phyloP scores from a whole-genome alignment of 257 asterid species.

The Lycium barbarum region DNA sequence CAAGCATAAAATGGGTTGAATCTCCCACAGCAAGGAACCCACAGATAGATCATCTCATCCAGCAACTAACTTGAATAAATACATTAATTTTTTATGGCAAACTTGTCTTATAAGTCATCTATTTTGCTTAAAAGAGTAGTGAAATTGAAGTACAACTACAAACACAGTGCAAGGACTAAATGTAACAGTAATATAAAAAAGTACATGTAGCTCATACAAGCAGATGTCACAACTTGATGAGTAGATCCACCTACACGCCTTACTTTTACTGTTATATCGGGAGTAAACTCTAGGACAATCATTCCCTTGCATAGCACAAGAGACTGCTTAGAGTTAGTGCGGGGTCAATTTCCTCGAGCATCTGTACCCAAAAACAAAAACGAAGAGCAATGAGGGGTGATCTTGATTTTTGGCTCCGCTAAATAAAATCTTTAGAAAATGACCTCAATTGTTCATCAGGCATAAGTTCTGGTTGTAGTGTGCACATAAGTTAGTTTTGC shows the following conservation, averaged over 20 bases:
- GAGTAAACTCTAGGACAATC: background rate
- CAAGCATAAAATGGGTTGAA: background rate
- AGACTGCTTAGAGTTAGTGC: background rate
- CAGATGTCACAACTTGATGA: background rate
- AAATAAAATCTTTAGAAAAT: too few species aligned
- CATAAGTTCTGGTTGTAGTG: too few species aligned
- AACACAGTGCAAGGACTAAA: constrained; percentile 20
- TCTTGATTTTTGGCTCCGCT: too few species aligned
- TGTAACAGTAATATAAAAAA: background rate
- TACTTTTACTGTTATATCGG: background rate
- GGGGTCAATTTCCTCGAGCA: background rate
- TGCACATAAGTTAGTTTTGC: too few species aligned
- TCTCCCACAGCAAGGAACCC: background rate
- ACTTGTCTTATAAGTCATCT: background rate
- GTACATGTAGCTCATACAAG: constrained; percentile 26
- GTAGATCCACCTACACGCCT: constrained; percentile 3
- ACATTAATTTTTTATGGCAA: constrained; percentile 23
- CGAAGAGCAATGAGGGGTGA: background rate
- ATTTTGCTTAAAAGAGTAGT: background rate
- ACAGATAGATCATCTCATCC: constrained; percentile 9
- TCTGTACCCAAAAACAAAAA: background rate
- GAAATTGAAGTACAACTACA: constrained; percentile 1
- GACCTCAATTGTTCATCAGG: too few species aligned
- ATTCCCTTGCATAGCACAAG: background rate
- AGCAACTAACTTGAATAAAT: constrained; percentile 13